Percentiles rank a stretch among this genome's conserved stretches.
Conservation (phyloP, 768 basidiomycete genomes). For the Punctularia strigosozonata region DNA sequence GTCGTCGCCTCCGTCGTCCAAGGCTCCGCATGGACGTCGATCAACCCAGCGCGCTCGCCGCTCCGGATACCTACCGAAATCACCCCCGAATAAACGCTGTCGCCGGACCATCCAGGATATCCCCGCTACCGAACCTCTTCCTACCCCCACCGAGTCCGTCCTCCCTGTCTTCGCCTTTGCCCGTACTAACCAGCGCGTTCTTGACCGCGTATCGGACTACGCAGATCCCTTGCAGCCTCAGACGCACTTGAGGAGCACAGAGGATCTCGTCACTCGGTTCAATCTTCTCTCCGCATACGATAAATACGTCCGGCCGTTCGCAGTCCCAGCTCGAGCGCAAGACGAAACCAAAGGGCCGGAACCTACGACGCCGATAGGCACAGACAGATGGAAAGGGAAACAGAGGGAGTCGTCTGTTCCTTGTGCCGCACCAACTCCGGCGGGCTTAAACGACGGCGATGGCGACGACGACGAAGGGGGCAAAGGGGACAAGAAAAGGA, state of each 20-base stretch:
- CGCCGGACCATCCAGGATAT: conserved; percentile 45
- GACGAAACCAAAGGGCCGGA: conserved; percentile 12
- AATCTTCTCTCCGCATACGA: conserved; percentile 65
- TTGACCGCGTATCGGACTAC: conserved; percentile 17
- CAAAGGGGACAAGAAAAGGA: conserved; percentile 58
- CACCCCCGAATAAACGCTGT: conserved; percentile 35
- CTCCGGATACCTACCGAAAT: conserved; percentile 9
- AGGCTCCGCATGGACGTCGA: conserved; percentile 17
- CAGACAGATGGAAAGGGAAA: conserved; percentile 19
- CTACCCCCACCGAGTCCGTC: conserved; percentile 16
- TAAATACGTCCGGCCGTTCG: conserved; percentile 59
- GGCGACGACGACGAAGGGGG: conserved; percentile 43
- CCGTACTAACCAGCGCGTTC: conserved; percentile 8
- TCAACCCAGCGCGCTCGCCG: conserved; percentile 5
- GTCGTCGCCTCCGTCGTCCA: conserved; percentile 6
- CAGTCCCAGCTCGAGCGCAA: conserved; percentile 20
- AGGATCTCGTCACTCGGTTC: conserved; percentile 69
- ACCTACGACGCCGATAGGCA: conserved; percentile 7
- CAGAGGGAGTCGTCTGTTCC: conserved; percentile 13
- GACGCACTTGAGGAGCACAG: conserved; percentile 54
- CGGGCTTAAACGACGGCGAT: conserved; percentile 34
- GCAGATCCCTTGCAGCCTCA: conserved; percentile 25
- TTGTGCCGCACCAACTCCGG: conserved; percentile 20
- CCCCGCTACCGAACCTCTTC: conserved; percentile 19
- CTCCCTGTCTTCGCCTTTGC: conserved; percentile 4